Conservation (phyloP, 2,329 filamentous ascomycete genomes). For the Zasmidium citrigriseum region DNA sequence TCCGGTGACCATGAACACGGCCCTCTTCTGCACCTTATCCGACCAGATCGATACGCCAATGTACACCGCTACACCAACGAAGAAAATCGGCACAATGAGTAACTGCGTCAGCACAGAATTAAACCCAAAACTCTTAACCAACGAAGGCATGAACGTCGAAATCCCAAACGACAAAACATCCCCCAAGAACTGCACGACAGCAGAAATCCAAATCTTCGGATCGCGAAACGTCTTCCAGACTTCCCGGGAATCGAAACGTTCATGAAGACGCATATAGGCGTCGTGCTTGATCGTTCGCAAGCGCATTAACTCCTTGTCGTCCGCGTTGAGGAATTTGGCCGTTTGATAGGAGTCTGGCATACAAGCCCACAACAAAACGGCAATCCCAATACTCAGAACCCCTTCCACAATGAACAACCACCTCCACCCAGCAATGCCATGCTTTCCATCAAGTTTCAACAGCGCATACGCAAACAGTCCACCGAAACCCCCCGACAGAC, state of each 20-base stretch:
- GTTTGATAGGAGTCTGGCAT: not conserved
- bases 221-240: not conserved
- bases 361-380: not conserved
- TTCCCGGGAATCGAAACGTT: not conserved
- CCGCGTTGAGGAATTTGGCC: not conserved
- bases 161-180: not conserved
- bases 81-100: not conserved
- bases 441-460: constrained; percentile 29
- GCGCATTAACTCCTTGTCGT: not conserved
- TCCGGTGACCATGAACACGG: not conserved
- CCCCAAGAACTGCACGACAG: not conserved
- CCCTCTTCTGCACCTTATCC: not conserved
- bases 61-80: not conserved
- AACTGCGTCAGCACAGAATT: not conserved
- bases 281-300: not conserved
- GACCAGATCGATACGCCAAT: not conserved
- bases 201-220: not conserved
- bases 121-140: not conserved
- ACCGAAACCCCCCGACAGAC: constrained; percentile 33
- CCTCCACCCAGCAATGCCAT: constrained; percentile 36
- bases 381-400: not conserved
- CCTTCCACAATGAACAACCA: constrained; percentile 12
- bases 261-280: not conserved
- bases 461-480: constrained; percentile 23
- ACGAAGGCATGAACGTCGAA: not conserved